These are phyloP conservation scores for Thelonectria rubi DNA, from an alignment of 2,329 filamentous ascomycete genomes.

Conservation along the genomic window DNA sequence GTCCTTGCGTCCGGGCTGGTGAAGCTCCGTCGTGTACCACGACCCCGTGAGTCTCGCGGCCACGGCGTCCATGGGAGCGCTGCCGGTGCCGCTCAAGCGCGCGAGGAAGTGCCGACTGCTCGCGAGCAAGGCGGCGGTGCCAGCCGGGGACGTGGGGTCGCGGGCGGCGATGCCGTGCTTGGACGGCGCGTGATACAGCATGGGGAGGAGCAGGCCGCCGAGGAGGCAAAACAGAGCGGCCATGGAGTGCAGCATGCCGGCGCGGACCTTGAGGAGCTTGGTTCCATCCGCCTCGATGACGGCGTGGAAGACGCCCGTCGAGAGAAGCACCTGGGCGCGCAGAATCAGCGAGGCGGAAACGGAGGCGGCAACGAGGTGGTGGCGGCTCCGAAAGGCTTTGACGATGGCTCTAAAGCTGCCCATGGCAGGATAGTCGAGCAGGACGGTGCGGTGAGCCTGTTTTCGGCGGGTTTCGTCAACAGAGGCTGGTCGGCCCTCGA, in stretches of 20 bases:
- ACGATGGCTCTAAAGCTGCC: constrained; percentile 35
- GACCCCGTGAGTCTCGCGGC: constrained; percentile 37
- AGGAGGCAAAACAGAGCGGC: constrained; percentile 36
- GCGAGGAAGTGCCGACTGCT: constrained; percentile 40
- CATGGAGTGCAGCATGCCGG: constrained; percentile 38
- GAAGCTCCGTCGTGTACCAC: constrained; percentile 43
- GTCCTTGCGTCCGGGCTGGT: constrained; percentile 34
- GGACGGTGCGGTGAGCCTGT: constrained; percentile 40
- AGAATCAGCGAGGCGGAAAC: constrained; percentile 37
- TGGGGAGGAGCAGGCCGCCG: constrained; percentile 33
- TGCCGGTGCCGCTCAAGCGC: constrained; percentile 37
- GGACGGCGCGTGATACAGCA: constrained; percentile 42
- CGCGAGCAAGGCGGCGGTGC: constrained; percentile 38
- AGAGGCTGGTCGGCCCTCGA: constrained; percentile 36
- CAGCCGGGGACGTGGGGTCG: constrained; percentile 42
- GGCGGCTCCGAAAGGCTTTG: constrained; percentile 36
- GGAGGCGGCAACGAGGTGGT: constrained; percentile 41
- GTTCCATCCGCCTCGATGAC: constrained; percentile 34
- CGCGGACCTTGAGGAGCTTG: constrained; percentile 31
- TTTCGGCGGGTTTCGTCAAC: constrained; percentile 42
- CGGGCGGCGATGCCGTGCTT: constrained; percentile 41
- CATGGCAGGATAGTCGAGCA: constrained; percentile 42
- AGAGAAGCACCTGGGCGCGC: constrained; percentile 40
- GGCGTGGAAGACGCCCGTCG: constrained; percentile 40
- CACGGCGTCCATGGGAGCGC: constrained; percentile 36